Conservation (phyloP, 148 eudicot species). For the Mesembryanthemum crystallinum region DNA sequence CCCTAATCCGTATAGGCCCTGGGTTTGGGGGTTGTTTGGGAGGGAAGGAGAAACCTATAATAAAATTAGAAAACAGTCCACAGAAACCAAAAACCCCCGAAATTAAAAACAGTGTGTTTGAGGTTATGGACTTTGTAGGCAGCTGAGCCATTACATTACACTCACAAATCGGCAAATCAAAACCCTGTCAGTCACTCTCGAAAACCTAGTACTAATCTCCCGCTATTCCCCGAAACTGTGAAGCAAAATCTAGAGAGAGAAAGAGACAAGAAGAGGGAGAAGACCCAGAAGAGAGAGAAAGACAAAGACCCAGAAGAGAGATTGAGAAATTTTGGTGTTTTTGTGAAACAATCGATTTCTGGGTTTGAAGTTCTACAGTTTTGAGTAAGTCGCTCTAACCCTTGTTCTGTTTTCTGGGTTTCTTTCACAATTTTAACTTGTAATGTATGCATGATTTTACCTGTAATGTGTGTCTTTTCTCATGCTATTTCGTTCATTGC, state of each 20-base stretch:
- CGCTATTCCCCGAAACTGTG: not conserved
- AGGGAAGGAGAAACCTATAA: too few species aligned
- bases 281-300: too few species aligned
- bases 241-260: not conserved
- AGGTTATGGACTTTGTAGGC: too few species aligned
- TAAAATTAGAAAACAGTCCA: too few species aligned
- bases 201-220: constrained; percentile 4
- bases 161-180: too few species aligned
- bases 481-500: not conserved
- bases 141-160: too few species aligned
- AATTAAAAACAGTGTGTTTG: too few species aligned
- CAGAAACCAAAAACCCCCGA: too few species aligned
- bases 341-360: not conserved
- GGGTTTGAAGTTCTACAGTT: not conserved
- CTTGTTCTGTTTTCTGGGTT: not conserved
- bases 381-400: not conserved
- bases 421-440: not conserved
- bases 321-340: not conserved
- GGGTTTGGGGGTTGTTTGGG: too few species aligned
- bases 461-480: not conserved
- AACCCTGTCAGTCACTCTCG: not conserved
- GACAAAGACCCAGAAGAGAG: too few species aligned
- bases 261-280: not conserved
- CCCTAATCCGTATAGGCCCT: too few species aligned
- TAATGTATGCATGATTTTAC: not conserved